Evolutionary conservation across 2,329 filamentous ascomycete species (phyloP).

Genomic region (Pyrenophora teres): DNA sequence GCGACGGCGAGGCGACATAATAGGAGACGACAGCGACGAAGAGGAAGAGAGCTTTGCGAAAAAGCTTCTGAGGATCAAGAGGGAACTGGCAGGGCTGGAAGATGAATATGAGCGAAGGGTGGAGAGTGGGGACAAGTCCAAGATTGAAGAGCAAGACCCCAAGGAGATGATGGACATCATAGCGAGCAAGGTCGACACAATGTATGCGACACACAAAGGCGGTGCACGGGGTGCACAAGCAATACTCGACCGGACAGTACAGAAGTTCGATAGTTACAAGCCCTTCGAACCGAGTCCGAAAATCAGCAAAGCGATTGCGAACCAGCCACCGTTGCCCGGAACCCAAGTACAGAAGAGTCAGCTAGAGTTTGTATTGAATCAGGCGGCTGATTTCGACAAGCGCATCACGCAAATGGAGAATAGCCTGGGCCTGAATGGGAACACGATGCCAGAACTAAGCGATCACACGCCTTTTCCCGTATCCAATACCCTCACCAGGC

Average conservation of each 20-base stretch:
- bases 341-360: conserved; percentile 40
- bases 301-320: conserved; percentile 36
- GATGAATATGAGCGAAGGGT: conserved; percentile 61
- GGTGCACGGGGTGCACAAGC: conserved; percentile 43
- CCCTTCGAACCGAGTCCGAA: conserved; percentile 33
- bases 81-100: conserved; percentile 73
- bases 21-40: conserved; percentile 76
- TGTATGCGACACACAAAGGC: conserved; percentile 55
- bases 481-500: conserved; percentile 76
- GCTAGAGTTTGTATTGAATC: conserved; percentile 68
- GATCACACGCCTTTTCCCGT: conserved; percentile 64
- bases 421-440: conserved; percentile 76
- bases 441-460: conserved; percentile 66
- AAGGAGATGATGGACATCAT: conserved; percentile 66
- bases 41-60: conserved; percentile 69
- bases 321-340: conserved; percentile 40
- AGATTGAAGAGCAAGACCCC: conserved; percentile 48
- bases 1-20: conserved; percentile 63
- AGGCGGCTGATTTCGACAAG: conserved; percentile 85
- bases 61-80: conserved; percentile 79
- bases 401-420: conserved; percentile 80
- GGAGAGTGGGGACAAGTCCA: conserved; percentile 49
- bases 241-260: conserved; percentile 42
- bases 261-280: conserved; percentile 42
- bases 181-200: conserved; percentile 71